Conservation (phyloP, 225 moss, liverwort and hornwort genomes). For the Neckera pumila region DNA sequence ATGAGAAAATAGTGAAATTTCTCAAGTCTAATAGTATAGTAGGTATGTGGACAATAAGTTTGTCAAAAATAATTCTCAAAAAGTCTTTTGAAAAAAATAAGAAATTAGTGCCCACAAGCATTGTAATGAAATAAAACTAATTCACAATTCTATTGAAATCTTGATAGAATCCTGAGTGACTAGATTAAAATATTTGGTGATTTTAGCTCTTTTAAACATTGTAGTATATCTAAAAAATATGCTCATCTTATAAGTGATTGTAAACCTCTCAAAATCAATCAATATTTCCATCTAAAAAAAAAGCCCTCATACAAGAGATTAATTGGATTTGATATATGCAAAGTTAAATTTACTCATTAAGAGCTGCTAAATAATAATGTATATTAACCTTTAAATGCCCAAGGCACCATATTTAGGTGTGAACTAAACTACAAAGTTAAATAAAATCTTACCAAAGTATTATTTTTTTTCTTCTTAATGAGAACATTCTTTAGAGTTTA, state of each 20-base stretch:
- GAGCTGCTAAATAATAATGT: neutral
- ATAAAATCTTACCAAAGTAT: no score
- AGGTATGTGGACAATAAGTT: neutral
- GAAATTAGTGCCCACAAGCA: neutral
- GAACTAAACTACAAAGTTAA: no score
- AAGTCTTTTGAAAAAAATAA: neutral
- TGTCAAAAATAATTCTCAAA: neutral
- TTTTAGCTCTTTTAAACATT: neutral
- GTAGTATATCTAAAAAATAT: neutral
- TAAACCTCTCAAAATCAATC: neutral
- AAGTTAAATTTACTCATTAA: no score
- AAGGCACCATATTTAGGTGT: no score
- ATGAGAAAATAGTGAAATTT: no score
- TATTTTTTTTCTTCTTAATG: no score
- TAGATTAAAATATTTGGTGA: neutral
- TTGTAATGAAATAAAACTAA: no score
- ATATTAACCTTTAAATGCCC: no score
- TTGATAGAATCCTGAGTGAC: neutral
- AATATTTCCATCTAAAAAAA: neutral
- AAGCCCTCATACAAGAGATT: neutral
- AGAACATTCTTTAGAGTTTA: no score
- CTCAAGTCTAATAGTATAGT: fast-evolving
- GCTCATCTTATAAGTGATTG: neutral
- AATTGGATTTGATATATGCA: no score
- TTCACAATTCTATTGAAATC: neutral